Evolutionary conservation across 2,329 filamentous ascomycete species (phyloP), one percentile per base, ranked within the genome.

Genomic region (Pseudocercospora crystallina): DNA sequence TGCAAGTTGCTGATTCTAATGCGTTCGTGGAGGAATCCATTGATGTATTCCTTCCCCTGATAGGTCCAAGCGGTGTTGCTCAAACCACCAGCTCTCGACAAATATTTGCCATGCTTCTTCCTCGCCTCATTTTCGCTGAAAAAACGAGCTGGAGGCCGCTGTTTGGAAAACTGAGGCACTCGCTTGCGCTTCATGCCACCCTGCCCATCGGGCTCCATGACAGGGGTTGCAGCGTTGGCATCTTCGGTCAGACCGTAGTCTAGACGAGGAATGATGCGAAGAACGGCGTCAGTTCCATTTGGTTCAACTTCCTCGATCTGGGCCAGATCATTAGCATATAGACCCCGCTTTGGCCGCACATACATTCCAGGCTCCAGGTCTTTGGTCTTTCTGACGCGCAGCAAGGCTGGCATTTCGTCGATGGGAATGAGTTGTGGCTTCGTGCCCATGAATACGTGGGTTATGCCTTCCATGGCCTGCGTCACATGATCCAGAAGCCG

Each of bases 381-480:
- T 41, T 90, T 88, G 2, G 87, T 92, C 74, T 96, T 96, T 54
- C 84, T 85, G 26, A 95, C 89, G 44, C 90, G 84, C 13, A 99
- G 79, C n/a, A 99, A 80, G 71, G 97, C 94, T 1, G 94, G 92
- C 85, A 96, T 96, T 71, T 99, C 94, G 70, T 95, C 95, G 64
- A 97, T 90, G 42, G 94, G 89, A 36, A 99, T 90, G 44, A 97
- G 77, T 38, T 91, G 82, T 74, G 94, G 86, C 71, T 90, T 94
- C 26, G 83, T 87, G 49, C 90, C 84, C 47, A 92, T 89, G 69
- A 96, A 99, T 33, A 95, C 87, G 65, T 96, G 90, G 54, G 89
- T 82, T 65, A 99, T 82, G 36, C 86, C 88, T 55, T 96, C 89
- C 36, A 96, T 77, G 7, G 90, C 89, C 45, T 85, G 79, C 64